Evolutionary conservation across 2,329 filamentous ascomycete species (phyloP), one percentile per base, ranked within the genome.

Genomic region (Lachnellula occidentalis): DNA sequence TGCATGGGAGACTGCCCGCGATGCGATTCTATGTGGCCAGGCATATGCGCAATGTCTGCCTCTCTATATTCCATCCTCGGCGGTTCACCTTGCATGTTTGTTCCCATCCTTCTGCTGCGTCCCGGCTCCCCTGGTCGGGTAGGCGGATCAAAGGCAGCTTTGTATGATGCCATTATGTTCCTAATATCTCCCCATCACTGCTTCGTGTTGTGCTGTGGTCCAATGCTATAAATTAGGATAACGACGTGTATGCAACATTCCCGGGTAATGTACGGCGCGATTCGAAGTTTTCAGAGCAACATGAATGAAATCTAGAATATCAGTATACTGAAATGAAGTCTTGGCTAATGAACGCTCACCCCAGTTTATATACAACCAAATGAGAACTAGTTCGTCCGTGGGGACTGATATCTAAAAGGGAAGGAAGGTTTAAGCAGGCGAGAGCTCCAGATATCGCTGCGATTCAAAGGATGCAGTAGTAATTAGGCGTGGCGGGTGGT

Each of bases 131-230:
- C 67, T 60, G 74, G 70, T 56, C 72, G 70, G 55, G 70, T 63
- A 12, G 72, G 73, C 48, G 74, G 67, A 54, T 74, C 72, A 61
- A 70, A 72, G 53, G 70, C 70, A 57, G 66, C 67, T 64, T 69
- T 71, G 53, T 70, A 66, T 64, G 74, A 72, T 68, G 74, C 72
- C 75, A 77, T 77, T 58, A 55, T 72, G 56, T 55, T 64, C 64
- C 54, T 56, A 49, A 54, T 61, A 58, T 51, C 46, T 57, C 45
- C 48, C 50, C 61, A 65, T 65, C 54, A 56, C 58, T 54, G 53
- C 50, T 34, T 42, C 21, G 19, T 41, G 42, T 54, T 55, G 54
- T 58, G 50, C 49, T 63, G 51, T 59, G 48, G 57, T 58, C 55
- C 60, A 62, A 63, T 56, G 60, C 49, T 63, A 61, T 65, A 54